phyloP scores from a whole-genome alignment of 1,284 basidiomycete species.

The Ganoderma resinaceum region DNA sequence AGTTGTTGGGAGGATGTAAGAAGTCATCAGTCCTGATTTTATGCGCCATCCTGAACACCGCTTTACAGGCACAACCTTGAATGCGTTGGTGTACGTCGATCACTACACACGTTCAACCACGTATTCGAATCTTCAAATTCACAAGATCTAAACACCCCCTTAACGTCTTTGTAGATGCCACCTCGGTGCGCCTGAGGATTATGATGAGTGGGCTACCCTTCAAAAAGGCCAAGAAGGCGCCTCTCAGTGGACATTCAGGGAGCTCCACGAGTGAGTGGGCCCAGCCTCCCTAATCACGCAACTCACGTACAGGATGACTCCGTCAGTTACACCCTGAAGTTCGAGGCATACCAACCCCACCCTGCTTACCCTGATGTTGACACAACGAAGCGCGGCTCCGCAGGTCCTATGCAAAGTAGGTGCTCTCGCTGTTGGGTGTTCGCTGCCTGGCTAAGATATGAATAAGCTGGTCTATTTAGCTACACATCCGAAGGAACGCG shows the following conservation, averaged over 20 bases:
- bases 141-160: neutral
- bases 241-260: slow-evolving; percentile 65
- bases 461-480: slow-evolving; percentile 39
- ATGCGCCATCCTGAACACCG: neutral
- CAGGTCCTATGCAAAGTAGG: neutral
- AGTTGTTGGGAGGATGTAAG: neutral
- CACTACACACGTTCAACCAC: slow-evolving; percentile 67
- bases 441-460: neutral
- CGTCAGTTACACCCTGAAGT: neutral
- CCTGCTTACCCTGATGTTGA: neutral
- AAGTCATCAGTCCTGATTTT: neutral
- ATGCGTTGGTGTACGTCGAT: slow-evolving; percentile 1
- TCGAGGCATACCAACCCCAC: neutral
- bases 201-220: slow-evolving; percentile 68
- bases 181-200: slow-evolving; percentile 71
- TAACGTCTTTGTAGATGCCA: slow-evolving; percentile 57
- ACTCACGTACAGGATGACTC: neutral
- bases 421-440: neutral
- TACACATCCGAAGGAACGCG: slow-evolving; percentile 45
- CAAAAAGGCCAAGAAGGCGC: slow-evolving; percentile 53
- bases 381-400: neutral
- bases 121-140: slow-evolving; percentile 45
- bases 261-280: slow-evolving; percentile 51
- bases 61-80: slow-evolving; percentile 47
- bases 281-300: neutral